These are phyloP conservation scores for Alternaria dauci DNA, from an alignment of 2,329 filamentous ascomycete species.

Conservation along the genomic window DNA sequence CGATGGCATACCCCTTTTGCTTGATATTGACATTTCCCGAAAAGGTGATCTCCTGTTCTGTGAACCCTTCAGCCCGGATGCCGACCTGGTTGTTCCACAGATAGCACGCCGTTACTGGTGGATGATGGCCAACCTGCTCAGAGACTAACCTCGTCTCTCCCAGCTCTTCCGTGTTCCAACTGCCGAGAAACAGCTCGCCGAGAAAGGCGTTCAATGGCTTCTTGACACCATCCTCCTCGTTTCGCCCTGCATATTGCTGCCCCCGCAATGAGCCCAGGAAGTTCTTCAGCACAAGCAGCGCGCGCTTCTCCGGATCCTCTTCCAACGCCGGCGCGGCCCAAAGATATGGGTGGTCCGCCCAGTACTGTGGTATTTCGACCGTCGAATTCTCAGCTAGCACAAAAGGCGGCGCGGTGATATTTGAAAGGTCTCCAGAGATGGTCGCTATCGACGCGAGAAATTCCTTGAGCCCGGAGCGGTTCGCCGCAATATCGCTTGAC, in stretches of 20 bases:
- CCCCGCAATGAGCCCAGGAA: slow-evolving; percentile 58
- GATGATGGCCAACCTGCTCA: slow-evolving; percentile 59
- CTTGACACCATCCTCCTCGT: slow-evolving; percentile 55
- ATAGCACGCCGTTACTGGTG: slow-evolving; percentile 58
- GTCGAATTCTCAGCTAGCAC: slow-evolving; percentile 57
- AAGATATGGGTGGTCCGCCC: slow-evolving; percentile 56
- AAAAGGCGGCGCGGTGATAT: slow-evolving; percentile 59
- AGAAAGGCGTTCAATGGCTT: slow-evolving; percentile 63
- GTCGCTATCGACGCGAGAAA: slow-evolving; percentile 54
- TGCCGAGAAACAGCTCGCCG: slow-evolving; percentile 57
- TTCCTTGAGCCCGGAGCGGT: slow-evolving; percentile 44
- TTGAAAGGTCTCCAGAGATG: slow-evolving; percentile 57
- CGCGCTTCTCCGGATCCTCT: slow-evolving; percentile 50
- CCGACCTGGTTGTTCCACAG: slow-evolving; percentile 57
- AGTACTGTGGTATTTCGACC: slow-evolving; percentile 57
- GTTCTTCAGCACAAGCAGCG: slow-evolving; percentile 59
- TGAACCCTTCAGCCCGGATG: slow-evolving; percentile 56
- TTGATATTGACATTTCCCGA: slow-evolving; percentile 56
- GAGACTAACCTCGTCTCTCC: slow-evolving; percentile 53
- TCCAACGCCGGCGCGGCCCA: slow-evolving; percentile 57
- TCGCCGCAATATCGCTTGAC: slow-evolving; percentile 34
- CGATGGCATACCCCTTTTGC: slow-evolving; percentile 57
- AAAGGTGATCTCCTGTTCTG: slow-evolving; percentile 58
- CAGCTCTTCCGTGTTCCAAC: slow-evolving; percentile 41
- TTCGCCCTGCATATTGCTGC: slow-evolving; percentile 59